Percentiles rank a stretch among this genome's conserved stretches.
Conservation (phyloP, 2,329 filamentous ascomycete species). For the Sporothrix brasiliensis region DNA sequence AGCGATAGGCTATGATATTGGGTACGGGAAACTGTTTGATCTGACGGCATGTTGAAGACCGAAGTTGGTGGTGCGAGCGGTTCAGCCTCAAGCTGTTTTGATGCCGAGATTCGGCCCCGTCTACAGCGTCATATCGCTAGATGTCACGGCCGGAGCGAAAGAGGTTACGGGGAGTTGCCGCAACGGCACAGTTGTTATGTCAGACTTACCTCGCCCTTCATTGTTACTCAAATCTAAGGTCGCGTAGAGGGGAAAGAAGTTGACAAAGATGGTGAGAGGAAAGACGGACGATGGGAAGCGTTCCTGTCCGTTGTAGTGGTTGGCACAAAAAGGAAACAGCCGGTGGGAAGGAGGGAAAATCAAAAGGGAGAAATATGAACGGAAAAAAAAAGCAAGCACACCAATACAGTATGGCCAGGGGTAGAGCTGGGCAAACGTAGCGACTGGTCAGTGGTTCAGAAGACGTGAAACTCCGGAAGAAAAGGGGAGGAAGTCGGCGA, state of each 20-base stretch:
- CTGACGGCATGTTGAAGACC: background rate
- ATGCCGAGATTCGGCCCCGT: conserved; percentile 20
- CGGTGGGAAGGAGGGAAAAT: conserved; percentile 10
- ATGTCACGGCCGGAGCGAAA: conserved; percentile 1
- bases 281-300: background rate
- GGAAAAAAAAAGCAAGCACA: conserved; percentile 5
- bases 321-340: conserved; percentile 15
- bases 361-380: conserved; percentile 8
- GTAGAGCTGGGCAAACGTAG: conserved; percentile 24
- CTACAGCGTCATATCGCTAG: background rate
- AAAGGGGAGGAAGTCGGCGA: conserved; percentile 8
- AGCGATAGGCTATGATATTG: background rate
- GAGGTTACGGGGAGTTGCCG: conserved; percentile 2
- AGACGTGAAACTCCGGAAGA: conserved; percentile 19
- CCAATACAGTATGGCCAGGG: background rate
- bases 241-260: background rate
- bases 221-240: conserved; percentile 43
- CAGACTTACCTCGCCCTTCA: conserved; percentile 61
- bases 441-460: conserved; percentile 1
- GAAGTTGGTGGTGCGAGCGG: background rate
- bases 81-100: background rate
- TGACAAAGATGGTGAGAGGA: conserved; percentile 8
- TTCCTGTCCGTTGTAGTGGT: background rate
- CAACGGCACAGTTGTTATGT: conserved; percentile 12
- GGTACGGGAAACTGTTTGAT: background rate